Base-by-base conservation (phyloP, 2,329 filamentous ascomycete species). In the Pseudogymnoascus sp. region DNA sequence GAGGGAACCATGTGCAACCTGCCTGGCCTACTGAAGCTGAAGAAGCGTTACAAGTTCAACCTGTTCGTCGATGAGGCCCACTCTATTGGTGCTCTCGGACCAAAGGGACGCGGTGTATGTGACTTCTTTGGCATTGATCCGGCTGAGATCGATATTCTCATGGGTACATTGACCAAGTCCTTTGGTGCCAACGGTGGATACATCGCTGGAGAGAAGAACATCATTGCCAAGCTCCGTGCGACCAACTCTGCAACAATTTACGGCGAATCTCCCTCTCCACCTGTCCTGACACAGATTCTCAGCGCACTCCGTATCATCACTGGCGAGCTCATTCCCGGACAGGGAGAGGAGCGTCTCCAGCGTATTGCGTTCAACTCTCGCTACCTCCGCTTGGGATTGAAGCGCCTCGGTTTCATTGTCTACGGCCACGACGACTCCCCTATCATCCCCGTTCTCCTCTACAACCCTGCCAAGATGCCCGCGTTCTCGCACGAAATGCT, bases 401-500 rank as follows among this genome's bases (percentile, higher is more conserved):
- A 99, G 82, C 90, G 95, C 69, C 87, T 99, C 61, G 95, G 95
- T 60, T 93, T 92, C 78, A 99, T 99, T 73, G 89, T 97, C 62
- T 97, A 96, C 74, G 95, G 95, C 66, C 93, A 97, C 75, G 95
- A 99, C 73, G 95, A 99, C 78, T 97, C 93, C 4, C 95, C 95
- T 63, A 97, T 99, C 70, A 92, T 99, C 70, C 95, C 95, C 62
- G 77, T 99, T 68, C 84, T 96, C 72, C 86, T 99, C 29, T 99
- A 97, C 82, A 91, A 97, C 78, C 95, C 95, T n/a, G 95, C 91
- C 71, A 99, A 99, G 80, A 97, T 99, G 82, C 90, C 93, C 4
- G 93, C 95, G 64, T 99, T 99, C 77, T 97, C 92, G 60, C 95
- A 96, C 74, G 95, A 97, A 76, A 97, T 99, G 95, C 85, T 97